Evolutionary conservation across 805 yeast genomes (phyloP).

Genomic region (Wickerhamomyces ciferrii): DNA sequence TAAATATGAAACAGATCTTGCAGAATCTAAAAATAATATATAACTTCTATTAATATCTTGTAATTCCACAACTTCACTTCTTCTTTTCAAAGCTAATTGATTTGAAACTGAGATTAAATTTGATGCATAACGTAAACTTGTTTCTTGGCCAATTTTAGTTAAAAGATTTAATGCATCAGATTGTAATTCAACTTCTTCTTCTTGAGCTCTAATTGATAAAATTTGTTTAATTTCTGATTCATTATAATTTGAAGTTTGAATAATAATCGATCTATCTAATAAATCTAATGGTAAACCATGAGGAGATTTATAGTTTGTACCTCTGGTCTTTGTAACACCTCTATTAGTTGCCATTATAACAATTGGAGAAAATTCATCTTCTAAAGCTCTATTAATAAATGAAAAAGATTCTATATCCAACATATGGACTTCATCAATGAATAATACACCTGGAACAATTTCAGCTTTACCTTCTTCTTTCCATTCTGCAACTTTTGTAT

Average conservation of each 20-base stretch:
- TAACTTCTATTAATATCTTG: conserved; percentile 85
- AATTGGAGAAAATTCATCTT: conserved; percentile 94
- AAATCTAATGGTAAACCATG: conserved; percentile 97
- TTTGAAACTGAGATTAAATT: conserved; percentile 88
- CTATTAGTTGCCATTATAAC: conserved; percentile 98
- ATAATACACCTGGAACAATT: conserved; percentile 94
- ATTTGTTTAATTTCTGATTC: conserved; percentile 84
- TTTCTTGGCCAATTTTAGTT: conserved; percentile 85
- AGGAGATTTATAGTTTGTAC: conserved; percentile 89
- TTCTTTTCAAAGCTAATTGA: conserved; percentile 79
- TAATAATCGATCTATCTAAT: conserved; percentile 88
- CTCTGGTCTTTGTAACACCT: conserved; percentile 90
- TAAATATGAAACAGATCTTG: conserved; percentile 82
- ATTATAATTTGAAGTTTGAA: conserved; percentile 75
- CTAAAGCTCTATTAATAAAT: conserved; percentile 91
- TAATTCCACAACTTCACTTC: conserved; percentile 64
- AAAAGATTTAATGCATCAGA: conserved; percentile 81
- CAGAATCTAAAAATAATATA: conserved; percentile 80
- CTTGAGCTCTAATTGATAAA: conserved; percentile 83
- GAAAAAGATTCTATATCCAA: conserved; percentile 95
- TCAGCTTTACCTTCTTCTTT: conserved; percentile 98
- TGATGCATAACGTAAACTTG: conserved; percentile 88
- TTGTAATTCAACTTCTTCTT: conserved; percentile 84
- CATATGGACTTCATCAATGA: conserved; percentile 98
- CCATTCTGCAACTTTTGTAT: conserved; percentile 96